These are phyloP conservation scores for Penicillium sp. DNA, from an alignment of 2,329 filamentous ascomycete genomes.

Conservation along the genomic window DNA sequence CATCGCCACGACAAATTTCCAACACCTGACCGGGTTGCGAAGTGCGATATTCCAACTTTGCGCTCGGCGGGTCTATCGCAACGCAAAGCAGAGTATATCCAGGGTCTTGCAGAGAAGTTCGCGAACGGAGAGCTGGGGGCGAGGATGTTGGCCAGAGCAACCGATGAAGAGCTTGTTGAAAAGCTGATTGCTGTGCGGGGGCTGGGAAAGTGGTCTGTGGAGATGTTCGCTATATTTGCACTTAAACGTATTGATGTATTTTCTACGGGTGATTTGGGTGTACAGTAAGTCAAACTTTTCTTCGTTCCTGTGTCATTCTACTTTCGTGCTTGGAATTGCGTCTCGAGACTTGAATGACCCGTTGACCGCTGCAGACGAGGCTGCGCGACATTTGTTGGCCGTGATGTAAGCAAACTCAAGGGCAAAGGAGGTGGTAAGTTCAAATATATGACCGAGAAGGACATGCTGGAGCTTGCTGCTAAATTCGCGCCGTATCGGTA, in stretches of 20 bases:
- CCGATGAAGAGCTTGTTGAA: conserved; percentile 83
- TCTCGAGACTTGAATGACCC: background rate
- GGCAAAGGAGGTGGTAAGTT: conserved; percentile 79
- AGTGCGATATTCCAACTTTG: conserved; percentile 64
- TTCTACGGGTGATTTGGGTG: conserved; percentile 85
- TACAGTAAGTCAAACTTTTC: conserved; percentile 63
- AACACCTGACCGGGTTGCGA: conserved; percentile 70
- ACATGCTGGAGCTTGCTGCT: conserved; percentile 82
- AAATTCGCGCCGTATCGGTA: conserved; percentile 80
- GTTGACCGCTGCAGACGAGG: conserved; percentile 59
- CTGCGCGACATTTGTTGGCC: conserved; percentile 84
- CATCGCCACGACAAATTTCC: conserved; percentile 60
- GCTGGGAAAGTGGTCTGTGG: conserved; percentile 85
- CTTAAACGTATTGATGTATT: conserved; percentile 94
- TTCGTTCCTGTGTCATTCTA: background rate
- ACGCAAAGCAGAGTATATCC: conserved; percentile 93
- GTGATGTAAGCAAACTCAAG: conserved; percentile 82
- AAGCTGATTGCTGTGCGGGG: conserved; percentile 83
- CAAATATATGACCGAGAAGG: conserved; percentile 95
- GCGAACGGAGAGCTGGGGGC: conserved; percentile 72
- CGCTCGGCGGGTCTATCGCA: conserved; percentile 87
- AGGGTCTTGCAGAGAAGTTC: conserved; percentile 83
- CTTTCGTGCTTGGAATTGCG: background rate
- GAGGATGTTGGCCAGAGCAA: conserved; percentile 72
- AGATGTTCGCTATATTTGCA: conserved; percentile 98